Base-by-base conservation (phyloP, 1,284 basidiomycete genomes). In the Microbotryum intermedium region DNA sequence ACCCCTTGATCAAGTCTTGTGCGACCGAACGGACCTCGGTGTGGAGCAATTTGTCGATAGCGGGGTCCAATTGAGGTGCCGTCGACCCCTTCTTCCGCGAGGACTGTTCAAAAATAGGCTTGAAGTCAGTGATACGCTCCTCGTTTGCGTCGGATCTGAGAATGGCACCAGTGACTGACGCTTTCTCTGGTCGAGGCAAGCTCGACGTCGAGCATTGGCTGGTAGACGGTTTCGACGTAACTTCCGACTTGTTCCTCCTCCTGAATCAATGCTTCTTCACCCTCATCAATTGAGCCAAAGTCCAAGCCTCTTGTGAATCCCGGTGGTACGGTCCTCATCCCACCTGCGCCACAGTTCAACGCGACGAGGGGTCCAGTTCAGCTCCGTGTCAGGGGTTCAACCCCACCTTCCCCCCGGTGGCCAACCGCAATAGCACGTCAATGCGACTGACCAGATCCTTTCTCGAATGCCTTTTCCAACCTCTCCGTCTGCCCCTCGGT, bases 241-340 rank as follows among this genome's bases (percentile, higher is more conserved):
- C 59, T 52, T 60, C 60, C 58, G 34, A 65, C 59, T 25, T 63
- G 49, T 72, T 64, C 75, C 71, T 47, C 74, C 69, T 64, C 57
- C 52, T 67, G 61, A 9, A 77, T 66, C 18, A 77, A 55, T 2
- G 72, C 75, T 28, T 67, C 68, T 4, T 83, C 73, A 1, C 76
- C 70, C 25, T 84, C 83, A 10, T 82, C 68, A 5, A 50, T 45
- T n/a, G 61, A 82, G 7, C 82, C 78, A 57, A 88, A 77, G 58
- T 81, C 80, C 56, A 90, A 74, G 0, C 90, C 89, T 65, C 76
- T 68, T 7, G 71, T 70, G 61, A 79, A 77, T 18, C 77, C 77
- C 9, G 77, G 77, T 1, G 77, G 75, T 28, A 77, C 71, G 6
- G 74, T 74, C 11, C 72, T 69, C 26, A 78, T 72, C 47, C 70